Evolutionary conservation across 108 stramenopile species (phyloP).

Genomic region (Cylindrotheca fusiformis): DNA sequence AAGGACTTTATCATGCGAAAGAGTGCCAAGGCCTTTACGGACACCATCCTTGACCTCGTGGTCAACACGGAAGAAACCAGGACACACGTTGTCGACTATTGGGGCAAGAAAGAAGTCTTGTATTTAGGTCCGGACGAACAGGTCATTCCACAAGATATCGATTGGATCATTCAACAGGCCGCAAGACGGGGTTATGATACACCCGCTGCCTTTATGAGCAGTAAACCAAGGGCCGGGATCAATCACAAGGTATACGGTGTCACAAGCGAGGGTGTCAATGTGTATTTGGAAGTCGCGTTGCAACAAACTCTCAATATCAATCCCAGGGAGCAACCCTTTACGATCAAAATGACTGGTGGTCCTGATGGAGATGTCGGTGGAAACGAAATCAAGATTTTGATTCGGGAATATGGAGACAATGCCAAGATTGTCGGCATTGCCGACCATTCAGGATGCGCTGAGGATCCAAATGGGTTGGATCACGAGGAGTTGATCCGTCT

Average conservation of each 20-base stretch:
- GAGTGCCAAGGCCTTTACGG: conserved; percentile 93
- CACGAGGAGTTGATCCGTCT: conserved; percentile 91
- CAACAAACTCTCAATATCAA: conserved; percentile 74
- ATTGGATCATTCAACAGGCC: conserved; percentile 94
- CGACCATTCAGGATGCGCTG: conserved; percentile 94
- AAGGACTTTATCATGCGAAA: conserved; percentile 89
- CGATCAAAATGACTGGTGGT: conserved; percentile 95
- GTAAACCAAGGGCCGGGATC: conserved; percentile 94
- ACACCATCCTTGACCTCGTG: conserved; percentile 93
- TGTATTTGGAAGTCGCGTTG: conserved; percentile 94
- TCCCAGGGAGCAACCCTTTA: conserved; percentile 86
- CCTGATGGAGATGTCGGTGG: conserved; percentile 99
- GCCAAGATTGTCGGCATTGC: conserved; percentile 94
- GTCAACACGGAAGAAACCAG: conserved; percentile 89
- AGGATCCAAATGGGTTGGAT: conserved; percentile 94
- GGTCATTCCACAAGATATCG: conserved; percentile 94
- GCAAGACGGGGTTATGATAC: conserved; percentile 82
- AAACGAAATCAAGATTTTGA: conserved; percentile 94
- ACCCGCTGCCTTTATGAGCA: conserved; percentile 96
- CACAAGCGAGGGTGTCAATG: conserved; percentile 93
- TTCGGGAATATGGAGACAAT: conserved; percentile 94
- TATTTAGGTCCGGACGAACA: conserved; percentile 99
- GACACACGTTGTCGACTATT: conserved; percentile 81
- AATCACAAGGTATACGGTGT: conserved; percentile 99
- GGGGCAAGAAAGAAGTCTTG: conserved; percentile 89